Evolutionary conservation across 495 filamentous ascomycete genomes (phyloP), one percentile per base, ranked within the genome.

Genomic region (Neurospora tetraspora): DNA sequence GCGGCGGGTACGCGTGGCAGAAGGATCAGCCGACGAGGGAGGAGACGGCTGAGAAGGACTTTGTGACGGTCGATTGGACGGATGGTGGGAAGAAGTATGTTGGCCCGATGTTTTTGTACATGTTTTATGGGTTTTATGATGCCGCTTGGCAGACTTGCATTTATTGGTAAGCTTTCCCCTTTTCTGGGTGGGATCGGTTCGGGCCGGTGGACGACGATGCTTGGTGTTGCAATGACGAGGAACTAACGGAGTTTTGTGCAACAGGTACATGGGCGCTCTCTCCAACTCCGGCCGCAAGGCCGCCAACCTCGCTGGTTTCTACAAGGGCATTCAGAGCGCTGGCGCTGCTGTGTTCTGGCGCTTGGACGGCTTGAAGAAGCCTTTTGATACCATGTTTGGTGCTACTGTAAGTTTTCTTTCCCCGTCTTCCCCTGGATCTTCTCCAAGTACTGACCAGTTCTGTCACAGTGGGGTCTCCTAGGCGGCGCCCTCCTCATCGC

Each of bases 281-380:
- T 93, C 90, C 77, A 97, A 98, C 85, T 96, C 96, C 68, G 88
- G 91, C 74, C 92, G 94, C 78, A 96, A 94, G 78, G 86, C 95
- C 27, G 95, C 95, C 82, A 97, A 97, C 84, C 92, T 96, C 77
- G 90, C 93, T 39, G 95, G 95, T 71, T 97, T 95, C 86, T 97
- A 97, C 87, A 97, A 97, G 79, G 93, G 93, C 38, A 92, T 98
- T 76, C 95, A 98, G 82, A 96, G 93, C 38, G 94, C 93, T n/a
- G 95, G 94, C 73, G 89, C 90, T 8, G 94, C 94, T n/a, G 88
- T 95, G 68, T 92, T 91, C 78, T 97, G 92, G 92, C 86, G 90
- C 5, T 77, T 94, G 77, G 94, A 97, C 73, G 88, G 88, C 23
- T 72, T 86, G 18, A 82, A 87, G 34, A 86, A 85, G 42, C 82